phyloP scores from a whole-genome alignment of 129 eudicot genomes.

The Cynara cardunculus region DNA sequence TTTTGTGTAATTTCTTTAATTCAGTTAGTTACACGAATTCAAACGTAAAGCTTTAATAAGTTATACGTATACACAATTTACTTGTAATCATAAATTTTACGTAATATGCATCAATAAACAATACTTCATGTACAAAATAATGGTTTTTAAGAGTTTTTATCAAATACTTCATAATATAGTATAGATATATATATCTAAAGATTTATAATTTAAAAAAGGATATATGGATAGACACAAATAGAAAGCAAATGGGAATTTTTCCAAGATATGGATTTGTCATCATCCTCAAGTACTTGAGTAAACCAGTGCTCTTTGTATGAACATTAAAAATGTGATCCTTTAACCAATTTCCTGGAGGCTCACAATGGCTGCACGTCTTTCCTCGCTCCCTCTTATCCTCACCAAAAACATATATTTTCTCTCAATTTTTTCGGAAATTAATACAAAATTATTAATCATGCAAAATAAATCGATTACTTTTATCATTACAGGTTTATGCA shows the following conservation, averaged over 20 bases:
- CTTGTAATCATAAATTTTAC: no score
- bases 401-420: not conserved
- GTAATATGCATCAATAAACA: no score
- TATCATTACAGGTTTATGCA: not conserved
- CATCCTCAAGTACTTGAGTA: slow-evolving; percentile 26
- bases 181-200: not conserved
- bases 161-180: no score
- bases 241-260: slow-evolving; percentile 26
- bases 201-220: not conserved
- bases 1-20: no score
- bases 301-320: slow-evolving; percentile 40
- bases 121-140: no score
- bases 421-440: not conserved
- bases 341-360: slow-evolving; percentile 19
- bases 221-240: slow-evolving; percentile 25
- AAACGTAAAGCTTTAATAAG: no score
- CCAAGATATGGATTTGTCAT: slow-evolving; percentile 32
- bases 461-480: not conserved
- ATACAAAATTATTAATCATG: not conserved
- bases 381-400: slow-evolving; percentile 37
- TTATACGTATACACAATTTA: no score
- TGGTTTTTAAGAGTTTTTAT: no score
- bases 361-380: slow-evolving; percentile 28
- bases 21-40: no score
- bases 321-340: slow-evolving; percentile 28